Percentiles rank a stretch among this genome's conserved stretches.
Conservation (phyloP, 2,329 filamentous ascomycete species). For the Tolypocladium tundrense region DNA sequence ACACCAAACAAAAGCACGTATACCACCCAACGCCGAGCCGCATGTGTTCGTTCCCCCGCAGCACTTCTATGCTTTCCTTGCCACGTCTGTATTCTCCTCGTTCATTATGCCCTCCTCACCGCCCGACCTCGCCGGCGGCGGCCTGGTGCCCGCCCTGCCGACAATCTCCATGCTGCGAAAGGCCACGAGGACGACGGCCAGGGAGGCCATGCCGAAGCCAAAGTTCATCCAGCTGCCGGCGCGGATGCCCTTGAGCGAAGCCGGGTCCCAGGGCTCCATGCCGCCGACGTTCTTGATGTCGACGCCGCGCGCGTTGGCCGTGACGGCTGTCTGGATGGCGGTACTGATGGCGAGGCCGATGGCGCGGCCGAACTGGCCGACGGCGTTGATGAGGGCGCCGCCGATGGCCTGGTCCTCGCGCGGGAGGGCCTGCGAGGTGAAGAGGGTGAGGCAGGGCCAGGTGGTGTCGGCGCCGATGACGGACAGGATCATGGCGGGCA, state of each 20-base stretch:
- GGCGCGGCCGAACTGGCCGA: slow-evolving; percentile 54
- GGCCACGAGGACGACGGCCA: slow-evolving; percentile 32
- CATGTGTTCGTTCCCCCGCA: no score
- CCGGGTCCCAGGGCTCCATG: slow-evolving; percentile 30
- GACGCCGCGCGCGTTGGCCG: slow-evolving; percentile 36
- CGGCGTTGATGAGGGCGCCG: slow-evolving; percentile 57
- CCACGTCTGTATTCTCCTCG: background rate
- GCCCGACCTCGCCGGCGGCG: slow-evolving; percentile 4
- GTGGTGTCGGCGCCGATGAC: slow-evolving; percentile 58
- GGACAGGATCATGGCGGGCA: slow-evolving; percentile 55
- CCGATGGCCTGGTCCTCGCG: slow-evolving; percentile 56
- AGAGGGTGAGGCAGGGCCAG: slow-evolving; percentile 55
- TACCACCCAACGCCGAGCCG: background rate
- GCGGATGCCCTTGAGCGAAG: slow-evolving; percentile 37
- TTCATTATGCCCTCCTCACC: background rate
- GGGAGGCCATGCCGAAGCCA: slow-evolving; percentile 31
- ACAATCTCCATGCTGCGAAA: slow-evolving; percentile 44
- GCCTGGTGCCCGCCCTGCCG: slow-evolving; percentile 23
- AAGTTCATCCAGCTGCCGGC: slow-evolving; percentile 44
- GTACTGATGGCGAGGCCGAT: slow-evolving; percentile 57
- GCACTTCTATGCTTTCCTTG: background rate
- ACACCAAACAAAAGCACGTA: background rate
- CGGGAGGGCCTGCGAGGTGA: slow-evolving; percentile 52
- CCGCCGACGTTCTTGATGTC: slow-evolving; percentile 32
- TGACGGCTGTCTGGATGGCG: slow-evolving; percentile 52